Percentiles rank a stretch among this genome's conserved stretches.
Evolutionary conservation across 108 stramenopile species (phyloP).

Genomic region (Pseudonitzschia pungens): DNA sequence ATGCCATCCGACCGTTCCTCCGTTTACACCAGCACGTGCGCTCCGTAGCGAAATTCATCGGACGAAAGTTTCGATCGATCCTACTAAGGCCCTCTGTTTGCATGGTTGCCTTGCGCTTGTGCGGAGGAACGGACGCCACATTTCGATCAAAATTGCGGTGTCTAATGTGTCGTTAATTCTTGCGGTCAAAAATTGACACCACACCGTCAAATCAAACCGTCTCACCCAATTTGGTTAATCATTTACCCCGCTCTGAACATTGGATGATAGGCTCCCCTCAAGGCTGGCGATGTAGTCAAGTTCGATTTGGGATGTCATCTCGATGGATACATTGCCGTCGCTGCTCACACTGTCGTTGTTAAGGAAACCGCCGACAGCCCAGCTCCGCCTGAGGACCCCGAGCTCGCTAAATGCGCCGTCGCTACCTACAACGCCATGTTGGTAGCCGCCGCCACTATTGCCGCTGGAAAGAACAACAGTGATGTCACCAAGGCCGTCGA

Average conservation of each 20-base stretch:
- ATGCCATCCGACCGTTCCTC: constrained; percentile 17
- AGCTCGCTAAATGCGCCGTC: constrained; percentile 80
- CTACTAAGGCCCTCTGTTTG: constrained; percentile 61
- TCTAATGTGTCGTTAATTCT: not conserved
- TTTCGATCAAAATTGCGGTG: not conserved
- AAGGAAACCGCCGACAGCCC: constrained; percentile 48
- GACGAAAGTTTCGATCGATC: constrained; percentile 9
- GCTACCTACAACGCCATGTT: constrained; percentile 98
- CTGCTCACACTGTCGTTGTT: constrained; percentile 95
- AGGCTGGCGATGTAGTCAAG: constrained; percentile 97
- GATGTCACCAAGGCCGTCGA: constrained; percentile 91
- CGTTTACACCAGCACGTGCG: constrained; percentile 17
- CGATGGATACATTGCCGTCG: constrained; percentile 98
- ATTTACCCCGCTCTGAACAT: not conserved
- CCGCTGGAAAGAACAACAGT: constrained; percentile 86
- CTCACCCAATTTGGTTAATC: not conserved
- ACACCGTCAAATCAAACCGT: not conserved
- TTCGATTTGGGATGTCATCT: constrained; percentile 99
- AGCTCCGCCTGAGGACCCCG: constrained; percentile 49
- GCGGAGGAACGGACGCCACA: constrained; percentile 22
- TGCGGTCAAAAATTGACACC: not conserved
- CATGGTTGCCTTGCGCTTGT: constrained; percentile 56
- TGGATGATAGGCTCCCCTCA: constrained; percentile 64
- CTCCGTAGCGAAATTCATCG: constrained; percentile 17
- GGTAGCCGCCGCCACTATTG: constrained; percentile 88